Evolutionary conservation across 1,139 yeast species (phyloP).

Genomic region (Nakaseomyces kungkrabaensis): DNA sequence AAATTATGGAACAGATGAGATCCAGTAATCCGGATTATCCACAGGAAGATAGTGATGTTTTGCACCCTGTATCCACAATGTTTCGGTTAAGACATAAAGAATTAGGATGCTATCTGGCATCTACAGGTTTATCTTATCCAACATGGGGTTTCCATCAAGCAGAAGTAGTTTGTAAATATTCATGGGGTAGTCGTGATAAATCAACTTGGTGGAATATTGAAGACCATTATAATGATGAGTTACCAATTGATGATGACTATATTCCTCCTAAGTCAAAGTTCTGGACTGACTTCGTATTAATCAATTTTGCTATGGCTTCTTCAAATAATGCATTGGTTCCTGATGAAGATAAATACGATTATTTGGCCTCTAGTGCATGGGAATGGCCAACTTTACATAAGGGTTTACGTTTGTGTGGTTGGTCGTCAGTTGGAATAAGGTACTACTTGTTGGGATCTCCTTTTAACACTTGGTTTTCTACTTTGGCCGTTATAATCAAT

Average conservation of each 20-base stretch:
- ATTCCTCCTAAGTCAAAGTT: conserved; percentile 59
- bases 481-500: conserved; percentile 30
- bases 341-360: conserved; percentile 58
- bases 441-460: conserved; percentile 63
- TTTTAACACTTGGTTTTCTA: conserved; percentile 52
- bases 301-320: conserved; percentile 71
- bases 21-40: conserved; percentile 39
- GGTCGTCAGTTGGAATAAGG: conserved; percentile 40
- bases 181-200: conserved; percentile 45
- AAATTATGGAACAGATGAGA: conserved; percentile 46
- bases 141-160: conserved; percentile 79
- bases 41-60: conserved; percentile 32
- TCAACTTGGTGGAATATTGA: conserved; percentile 79
- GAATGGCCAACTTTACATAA: conserved; percentile 61
- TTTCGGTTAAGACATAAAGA: conserved; percentile 53
- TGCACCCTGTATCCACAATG: conserved; percentile 64
- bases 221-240: conserved; percentile 44
- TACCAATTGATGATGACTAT: conserved; percentile 37
- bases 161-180: conserved; percentile 58
- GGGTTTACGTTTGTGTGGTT: conserved; percentile 64
- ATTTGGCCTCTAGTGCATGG: conserved; percentile 65
- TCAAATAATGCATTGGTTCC: conserved; percentile 69
- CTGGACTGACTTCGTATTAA: conserved; percentile 58
- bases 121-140: conserved; percentile 63
- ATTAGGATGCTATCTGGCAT: conserved; percentile 64